Percentiles rank a stretch among this genome's conserved stretches.
These are phyloP conservation scores for Tetrahymena borealis DNA, from an alignment of 73 alveolate genomes.

Conservation along the genomic window DNA sequence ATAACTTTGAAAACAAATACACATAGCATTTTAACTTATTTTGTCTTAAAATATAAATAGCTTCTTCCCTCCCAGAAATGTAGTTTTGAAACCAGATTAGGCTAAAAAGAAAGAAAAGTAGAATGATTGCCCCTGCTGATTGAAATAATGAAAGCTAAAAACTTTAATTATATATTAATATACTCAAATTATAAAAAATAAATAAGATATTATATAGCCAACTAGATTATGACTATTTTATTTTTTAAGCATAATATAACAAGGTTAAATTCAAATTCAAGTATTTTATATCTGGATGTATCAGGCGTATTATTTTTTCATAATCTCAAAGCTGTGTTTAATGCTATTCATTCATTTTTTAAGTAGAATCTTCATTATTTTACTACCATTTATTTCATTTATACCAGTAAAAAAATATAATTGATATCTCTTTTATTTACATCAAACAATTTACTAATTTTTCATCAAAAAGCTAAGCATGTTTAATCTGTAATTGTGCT, in stretches of 20 bases:
- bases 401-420: no score
- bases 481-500: no score
- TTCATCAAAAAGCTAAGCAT: no score
- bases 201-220: background rate
- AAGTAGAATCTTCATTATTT: no score
- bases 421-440: no score
- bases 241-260: background rate
- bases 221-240: background rate
- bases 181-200: background rate
- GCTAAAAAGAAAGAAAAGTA: background rate
- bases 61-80: background rate
- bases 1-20: background rate
- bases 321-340: no score
- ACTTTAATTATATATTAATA: background rate
- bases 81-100: background rate
- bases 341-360: no score
- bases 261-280: no score
- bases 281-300: no score
- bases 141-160: background rate
- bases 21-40: background rate
- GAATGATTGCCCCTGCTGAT: background rate
- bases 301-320: background rate
- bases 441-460: no score
- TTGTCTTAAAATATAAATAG: background rate
- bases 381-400: no score